These are phyloP conservation scores for Gossypium herbaceum DNA, from an alignment of 345 rosid species.

Conservation along the genomic window DNA sequence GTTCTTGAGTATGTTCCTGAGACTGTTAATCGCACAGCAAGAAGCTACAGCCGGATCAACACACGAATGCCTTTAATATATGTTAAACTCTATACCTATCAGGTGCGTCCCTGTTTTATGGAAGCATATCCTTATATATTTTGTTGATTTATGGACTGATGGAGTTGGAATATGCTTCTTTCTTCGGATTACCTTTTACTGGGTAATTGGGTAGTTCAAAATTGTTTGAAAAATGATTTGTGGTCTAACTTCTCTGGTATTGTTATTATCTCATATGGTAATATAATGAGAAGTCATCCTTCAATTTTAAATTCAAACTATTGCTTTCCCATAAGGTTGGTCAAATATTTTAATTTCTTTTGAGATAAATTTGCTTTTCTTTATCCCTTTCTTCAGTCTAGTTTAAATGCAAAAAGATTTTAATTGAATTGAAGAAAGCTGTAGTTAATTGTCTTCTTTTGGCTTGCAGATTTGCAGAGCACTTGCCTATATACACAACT, in stretches of 20 bases:
- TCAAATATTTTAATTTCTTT: background rate
- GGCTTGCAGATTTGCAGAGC: slow-evolving; percentile 85
- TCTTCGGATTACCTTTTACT: background rate
- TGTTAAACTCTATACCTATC: slow-evolving; percentile 89
- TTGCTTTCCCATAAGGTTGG: background rate
- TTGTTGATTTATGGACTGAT: background rate
- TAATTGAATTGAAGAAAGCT: background rate
- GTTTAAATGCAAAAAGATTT: background rate
- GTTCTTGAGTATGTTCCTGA: slow-evolving; percentile 96
- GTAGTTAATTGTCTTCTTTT: slow-evolving; percentile 4
- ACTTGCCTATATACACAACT: slow-evolving; percentile 78
- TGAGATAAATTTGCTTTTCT: too few species aligned
- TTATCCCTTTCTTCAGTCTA: background rate
- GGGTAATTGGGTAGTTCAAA: background rate
- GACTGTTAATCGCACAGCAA: slow-evolving; percentile 73
- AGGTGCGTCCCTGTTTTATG: slow-evolving; percentile 40
- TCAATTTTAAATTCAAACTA: background rate
- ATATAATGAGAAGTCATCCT: background rate
- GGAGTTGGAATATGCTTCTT: background rate
- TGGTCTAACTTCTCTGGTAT: background rate
- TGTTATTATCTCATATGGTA: background rate
- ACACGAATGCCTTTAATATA: slow-evolving; percentile 88
- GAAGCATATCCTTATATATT: background rate
- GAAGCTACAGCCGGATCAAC: slow-evolving; percentile 70
- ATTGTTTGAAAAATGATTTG: background rate